Percentiles rank a stretch among this genome's conserved stretches.
Conservation (phyloP, 805 yeast genomes). For the Wickerhamiella dianesei region DNA sequence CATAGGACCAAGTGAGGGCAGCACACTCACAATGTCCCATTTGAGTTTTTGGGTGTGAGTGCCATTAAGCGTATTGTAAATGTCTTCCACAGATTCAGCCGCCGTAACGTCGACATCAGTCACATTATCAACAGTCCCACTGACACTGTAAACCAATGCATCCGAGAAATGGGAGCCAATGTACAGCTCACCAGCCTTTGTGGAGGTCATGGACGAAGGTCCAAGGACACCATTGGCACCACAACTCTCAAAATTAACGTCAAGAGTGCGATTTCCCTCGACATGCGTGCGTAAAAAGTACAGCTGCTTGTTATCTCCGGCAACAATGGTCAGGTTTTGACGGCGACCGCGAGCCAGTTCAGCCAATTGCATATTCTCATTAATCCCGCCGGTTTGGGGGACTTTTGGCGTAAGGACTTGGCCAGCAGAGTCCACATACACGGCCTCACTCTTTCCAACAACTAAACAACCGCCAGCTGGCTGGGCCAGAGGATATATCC, state of each 20-base stretch:
- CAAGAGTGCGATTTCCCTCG: neutral
- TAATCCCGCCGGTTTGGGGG: neutral
- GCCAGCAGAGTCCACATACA: neutral
- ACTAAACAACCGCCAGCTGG: conserved; percentile 4
- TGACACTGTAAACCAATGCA: neutral
- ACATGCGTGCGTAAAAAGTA: neutral
- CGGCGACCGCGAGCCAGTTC: neutral
- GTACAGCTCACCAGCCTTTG: neutral
- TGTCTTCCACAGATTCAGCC: neutral
- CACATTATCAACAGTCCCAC: neutral
- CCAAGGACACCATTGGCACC: neutral
- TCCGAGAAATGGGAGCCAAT: neutral
- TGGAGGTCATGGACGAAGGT: neutral
- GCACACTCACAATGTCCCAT: no score
- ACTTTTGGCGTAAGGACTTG: neutral
- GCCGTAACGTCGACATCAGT: neutral
- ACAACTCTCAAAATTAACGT: neutral
- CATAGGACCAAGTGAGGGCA: neutral
- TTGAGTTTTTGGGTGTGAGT: no score
- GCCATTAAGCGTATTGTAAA: neutral
- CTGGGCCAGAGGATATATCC: neutral
- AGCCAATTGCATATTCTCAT: neutral
- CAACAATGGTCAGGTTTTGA: neutral
- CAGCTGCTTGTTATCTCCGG: neutral
- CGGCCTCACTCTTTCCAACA: neutral